Evolutionary conservation across 805 yeast genomes (phyloP), one percentile per base, ranked within the genome.

Genomic region (Candida koratica): DNA sequence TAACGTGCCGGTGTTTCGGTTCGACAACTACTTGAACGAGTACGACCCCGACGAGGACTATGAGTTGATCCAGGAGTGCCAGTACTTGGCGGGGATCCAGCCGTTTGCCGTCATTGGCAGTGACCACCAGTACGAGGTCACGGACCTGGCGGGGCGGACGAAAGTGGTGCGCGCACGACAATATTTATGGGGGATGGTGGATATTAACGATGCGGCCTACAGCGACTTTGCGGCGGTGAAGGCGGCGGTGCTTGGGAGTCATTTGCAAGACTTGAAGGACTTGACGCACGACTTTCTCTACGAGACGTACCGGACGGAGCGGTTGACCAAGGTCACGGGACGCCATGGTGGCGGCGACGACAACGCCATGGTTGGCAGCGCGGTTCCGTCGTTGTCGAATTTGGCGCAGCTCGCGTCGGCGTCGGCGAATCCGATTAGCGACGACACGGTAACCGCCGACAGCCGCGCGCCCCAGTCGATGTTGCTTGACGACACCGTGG

Each of bases 221-320:
- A 66, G 75, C 25, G 83, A 77, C 50, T 77, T 77, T 53, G 59
- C 77, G 6, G 53, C 74, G 12, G 63, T 85, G 50, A 78, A 81
- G 44, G 73, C 81, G 32, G 90, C 84, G 3, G 56, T 85, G 26
- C 75, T 85, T 52, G 94, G 94, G 5, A 75, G 89, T n/a, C 95
- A 86, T 55, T 64, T 84, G 46, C 83, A 79, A 54, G 93, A 84
- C 51, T 75, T 84, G 52, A 83, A 84, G 60, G 94, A 84, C 51
- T 67, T 83, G 41, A 85, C 94, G 18, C 87, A 82, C 49, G 84
- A 79, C 48, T 69, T 78, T 58, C 61, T 84, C 37, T 84, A 84
- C 58, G 94, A 84, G 53, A 78, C 80, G 39, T 84, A 83, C 55
- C 75, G 95, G 62, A 81, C 93, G 14, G 89, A 83, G 53, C 72